Base-by-base conservation (phyloP, 2,329 filamentous ascomycete species). In the Ceratocystis colombiana region DNA sequence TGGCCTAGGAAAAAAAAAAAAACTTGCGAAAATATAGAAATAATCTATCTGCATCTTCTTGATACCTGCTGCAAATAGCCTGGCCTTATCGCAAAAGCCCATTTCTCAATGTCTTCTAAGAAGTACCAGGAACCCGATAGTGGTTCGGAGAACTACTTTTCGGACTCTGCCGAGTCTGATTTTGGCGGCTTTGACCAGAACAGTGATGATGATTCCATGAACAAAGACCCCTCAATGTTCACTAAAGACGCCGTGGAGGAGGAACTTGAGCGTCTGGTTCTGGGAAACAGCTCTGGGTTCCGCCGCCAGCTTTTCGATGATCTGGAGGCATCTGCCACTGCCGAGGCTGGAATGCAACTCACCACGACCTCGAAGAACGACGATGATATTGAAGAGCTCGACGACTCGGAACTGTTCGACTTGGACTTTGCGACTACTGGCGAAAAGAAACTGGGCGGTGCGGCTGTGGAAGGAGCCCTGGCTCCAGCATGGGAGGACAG, bases 261-360 rank as follows among this genome's bases (percentile, higher is more conserved):
- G 72, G 90, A 93, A 73, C 84, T 96, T 37, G 93, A 96, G 77
- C 84, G 86, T 70, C 79, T 96, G 69, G 88, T 99, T 2, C 89
- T 99, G 69, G 94, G 94, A 66, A 89, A 96, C 76, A 85, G 87
- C 61, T 82, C 84, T n/a, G 89, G 87, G 44, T 97, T 97, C 75
- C 83, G 86, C 67, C 81, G 87, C 67, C 87, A 87, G 53, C 78
- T 97, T 64, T 88, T 88, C 70, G 71, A 72, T 59, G 71, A 73
- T 48, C 72, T 74, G 44, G 75, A 75, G 62, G 71, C 66, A 0
- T 63, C 71, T 5, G 70, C 65, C 1, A 62, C 66, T 28, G 59
- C 59, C 1, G 64, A 70, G 67, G 74, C 79, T n/a, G 70, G 71
- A n/a, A 72, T 74, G 59, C 69, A 72, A 41, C 66, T 73, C 63